Base-by-base conservation (phyloP, 2,329 filamentous ascomycete genomes). In the Colletotrichum lentis region DNA sequence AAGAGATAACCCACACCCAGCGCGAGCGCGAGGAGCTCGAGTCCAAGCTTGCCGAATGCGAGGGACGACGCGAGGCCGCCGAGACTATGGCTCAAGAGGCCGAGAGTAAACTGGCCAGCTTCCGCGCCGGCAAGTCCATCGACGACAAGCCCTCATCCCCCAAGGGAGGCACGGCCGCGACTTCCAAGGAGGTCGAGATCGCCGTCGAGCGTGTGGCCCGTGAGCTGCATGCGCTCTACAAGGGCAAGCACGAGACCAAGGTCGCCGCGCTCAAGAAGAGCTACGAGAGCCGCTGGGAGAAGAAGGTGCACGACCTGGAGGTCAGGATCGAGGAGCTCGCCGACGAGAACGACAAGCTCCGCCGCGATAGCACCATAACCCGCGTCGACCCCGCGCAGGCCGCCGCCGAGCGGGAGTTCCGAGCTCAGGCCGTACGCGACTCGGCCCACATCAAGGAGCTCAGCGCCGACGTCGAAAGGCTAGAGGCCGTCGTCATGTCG, bases 191-290 rank as follows among this genome's bases (percentile, higher is more conserved):
- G 71, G 91, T 97, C 57, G 94, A 97, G 75, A 85, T 92, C 52
- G 91, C 91, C 1, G 91, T 95, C 24, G 93, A 97, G 79, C 93
- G 94, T 72, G 94, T 98, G 47, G 94, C 95, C n/a, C 88, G 93
- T 37, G 96, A 99, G 76, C 85, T 99, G 47, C 96, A 99, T 77
- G 86, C 90, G 0, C 85, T 97, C 12, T 99, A 99, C 86, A 98
- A 97, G 82, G 90, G 91, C 76, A 99, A 99, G 81, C 96, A 99
- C 77, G 95, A 98, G 82, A 93, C 90, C 70, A 99, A 99, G 82
- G 95, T 98, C 52, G 88, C 92, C 1, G 95, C 94, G 4, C 84
- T 99, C 71, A 98, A 91, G 81, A 90, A 90, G 80, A 90, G 87
- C 70, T 91, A 98, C 80, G 93, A 97, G 78, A 87, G 87, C 54